Percentiles rank a stretch among this genome's conserved stretches.
Evolutionary conservation across 495 filamentous ascomycete species (phyloP).

Genomic region (Aspergillus hancockii): DNA sequence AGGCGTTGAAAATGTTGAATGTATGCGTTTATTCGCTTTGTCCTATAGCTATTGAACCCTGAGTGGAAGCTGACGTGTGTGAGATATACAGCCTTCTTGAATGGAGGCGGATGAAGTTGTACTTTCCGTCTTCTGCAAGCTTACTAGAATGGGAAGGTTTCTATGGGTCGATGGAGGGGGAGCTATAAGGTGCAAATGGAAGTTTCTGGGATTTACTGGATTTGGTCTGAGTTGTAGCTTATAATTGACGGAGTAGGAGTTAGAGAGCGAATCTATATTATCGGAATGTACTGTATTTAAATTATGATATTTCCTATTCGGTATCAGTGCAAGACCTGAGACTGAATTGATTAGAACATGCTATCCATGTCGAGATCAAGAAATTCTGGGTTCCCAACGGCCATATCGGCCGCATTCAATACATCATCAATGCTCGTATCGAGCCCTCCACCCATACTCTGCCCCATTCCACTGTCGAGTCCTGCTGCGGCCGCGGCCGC

Average conservation of each 20-base stretch:
- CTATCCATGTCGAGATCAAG: slow-evolving; percentile 53
- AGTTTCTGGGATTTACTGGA: too few species aligned
- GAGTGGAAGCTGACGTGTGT: neutral
- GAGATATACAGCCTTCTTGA: neutral
- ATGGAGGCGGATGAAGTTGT: neutral
- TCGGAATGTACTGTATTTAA: too few species aligned
- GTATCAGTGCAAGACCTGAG: neutral
- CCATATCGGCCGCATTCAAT: slow-evolving; percentile 50
- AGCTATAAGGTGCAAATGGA: too few species aligned
- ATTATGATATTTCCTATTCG: neutral
- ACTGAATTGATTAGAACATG: slow-evolving; percentile 36
- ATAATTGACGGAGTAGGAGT: neutral
- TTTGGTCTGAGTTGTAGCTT: too few species aligned
- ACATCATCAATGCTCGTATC: slow-evolving; percentile 50
- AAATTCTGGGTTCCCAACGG: slow-evolving; percentile 50
- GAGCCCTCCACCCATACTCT: slow-evolving; percentile 36
- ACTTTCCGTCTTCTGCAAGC: too few species aligned
- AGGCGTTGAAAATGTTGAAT: neutral
- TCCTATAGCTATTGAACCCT: neutral
- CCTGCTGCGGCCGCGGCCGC: slow-evolving; percentile 38
- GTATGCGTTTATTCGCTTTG: neutral
- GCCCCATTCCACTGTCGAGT: slow-evolving; percentile 30
- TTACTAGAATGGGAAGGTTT: too few species aligned
- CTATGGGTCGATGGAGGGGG: too few species aligned
- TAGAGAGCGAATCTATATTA: too few species aligned